Percentiles rank a stretch among this genome's conserved stretches.
Evolutionary conservation across 257 asterid species (phyloP).

Genomic region (Mitragyna speciosa): DNA sequence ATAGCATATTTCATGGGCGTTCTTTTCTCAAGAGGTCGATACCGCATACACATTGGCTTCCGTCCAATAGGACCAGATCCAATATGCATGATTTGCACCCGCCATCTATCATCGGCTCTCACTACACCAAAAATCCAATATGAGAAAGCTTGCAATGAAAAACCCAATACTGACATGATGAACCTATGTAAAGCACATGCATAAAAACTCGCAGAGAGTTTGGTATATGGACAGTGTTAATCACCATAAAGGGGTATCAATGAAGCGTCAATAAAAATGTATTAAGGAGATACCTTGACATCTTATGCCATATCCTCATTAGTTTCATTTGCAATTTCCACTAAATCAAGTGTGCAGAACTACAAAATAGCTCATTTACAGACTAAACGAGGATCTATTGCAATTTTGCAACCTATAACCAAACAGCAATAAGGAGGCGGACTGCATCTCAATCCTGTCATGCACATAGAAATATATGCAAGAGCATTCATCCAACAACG

Average conservation of each 20-base stretch:
- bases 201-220: background rate
- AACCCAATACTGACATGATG: background rate
- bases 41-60: conserved; percentile 34
- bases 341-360: background rate
- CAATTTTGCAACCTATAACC: background rate
- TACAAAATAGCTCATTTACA: background rate
- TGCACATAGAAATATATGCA: background rate
- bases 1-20: conserved; percentile 14
- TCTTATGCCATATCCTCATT: background rate
- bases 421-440: background rate
- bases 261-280: background rate
- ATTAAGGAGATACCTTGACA: background rate
- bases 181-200: background rate
- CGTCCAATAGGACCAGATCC: conserved; percentile 30
- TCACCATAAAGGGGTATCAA: background rate
- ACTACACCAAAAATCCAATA: conserved; percentile 29
- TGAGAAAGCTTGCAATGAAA: background rate
- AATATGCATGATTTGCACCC: conserved; percentile 31
- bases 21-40: conserved; percentile 36
- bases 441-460: background rate
- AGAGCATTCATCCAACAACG: background rate
- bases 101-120: conserved; percentile 32
- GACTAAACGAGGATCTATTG: background rate
- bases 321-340: background rate
- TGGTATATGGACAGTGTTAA: background rate